Conservation (phyloP, 73 alveolate species). For the Tetrahymena borealis region DNA sequence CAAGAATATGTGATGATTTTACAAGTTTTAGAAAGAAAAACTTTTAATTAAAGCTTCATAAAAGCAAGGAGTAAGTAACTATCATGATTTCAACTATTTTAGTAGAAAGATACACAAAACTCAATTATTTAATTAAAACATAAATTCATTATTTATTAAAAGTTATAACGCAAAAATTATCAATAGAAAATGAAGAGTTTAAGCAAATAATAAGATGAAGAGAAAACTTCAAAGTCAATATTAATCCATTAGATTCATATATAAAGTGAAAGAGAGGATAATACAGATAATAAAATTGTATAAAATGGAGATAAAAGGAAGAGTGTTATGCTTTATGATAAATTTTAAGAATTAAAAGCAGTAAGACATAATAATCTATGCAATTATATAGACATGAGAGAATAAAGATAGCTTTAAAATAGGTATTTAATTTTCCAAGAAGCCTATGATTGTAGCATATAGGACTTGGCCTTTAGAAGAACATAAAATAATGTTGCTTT, state of each 20-base stretch:
- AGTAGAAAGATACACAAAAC: too few relatives aligned
- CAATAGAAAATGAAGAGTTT: neutral
- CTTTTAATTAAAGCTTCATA: too few relatives aligned
- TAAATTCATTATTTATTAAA: too few relatives aligned
- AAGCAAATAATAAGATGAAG: neutral
- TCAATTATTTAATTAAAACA: too few relatives aligned
- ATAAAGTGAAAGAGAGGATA: neutral
- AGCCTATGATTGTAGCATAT: neutral
- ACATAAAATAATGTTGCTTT: neutral
- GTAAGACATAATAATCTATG: neutral
- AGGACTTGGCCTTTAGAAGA: neutral
- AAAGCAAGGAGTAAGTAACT: too few relatives aligned
- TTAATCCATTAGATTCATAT: neutral
- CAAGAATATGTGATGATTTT: too few relatives aligned
- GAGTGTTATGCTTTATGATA: neutral
- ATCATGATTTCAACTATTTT: too few relatives aligned
- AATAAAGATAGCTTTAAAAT: neutral
- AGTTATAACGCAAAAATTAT: too few relatives aligned
- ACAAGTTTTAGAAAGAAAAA: too few relatives aligned
- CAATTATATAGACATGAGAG: neutral
- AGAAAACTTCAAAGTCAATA: neutral
- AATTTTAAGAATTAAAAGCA: neutral
- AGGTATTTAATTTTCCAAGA: neutral
- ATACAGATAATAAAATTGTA: neutral
- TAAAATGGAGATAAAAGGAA: neutral